Base-by-base conservation (phyloP, 139 green algal species). In the Chlamydomonas eustigma region DNA sequence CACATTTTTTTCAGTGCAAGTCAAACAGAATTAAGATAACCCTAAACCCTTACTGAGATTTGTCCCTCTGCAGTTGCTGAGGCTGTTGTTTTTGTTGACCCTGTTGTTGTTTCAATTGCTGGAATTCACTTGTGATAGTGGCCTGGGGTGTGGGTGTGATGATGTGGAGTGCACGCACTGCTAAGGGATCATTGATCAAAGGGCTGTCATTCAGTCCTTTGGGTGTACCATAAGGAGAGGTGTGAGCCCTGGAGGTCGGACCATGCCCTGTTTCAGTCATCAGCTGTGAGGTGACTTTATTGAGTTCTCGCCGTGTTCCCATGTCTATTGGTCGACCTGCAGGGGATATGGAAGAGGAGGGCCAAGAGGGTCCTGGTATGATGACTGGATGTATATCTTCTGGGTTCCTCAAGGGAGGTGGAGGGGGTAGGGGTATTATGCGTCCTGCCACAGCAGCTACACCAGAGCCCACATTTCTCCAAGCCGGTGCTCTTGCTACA, bases 141-240 rank as follows among this genome's bases (percentile, higher is more conserved):
- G 44, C 12, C 12, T 58, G 12, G 12, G 44, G 44, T 18, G 44
- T 58, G 12, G 44, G 44, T 12, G 44, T 58, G 44, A 58, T 58
- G 12, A 58, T 12, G 44, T 58, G 44, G 12, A 58, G 18, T 28
- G 44, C 44, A 12, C 18, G 44, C 44, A 58, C 18, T 28, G 44
- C 44, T 18, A 28, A 28, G 12, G 44, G 12, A 18, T 58, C 44
- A 58, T 58, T 12, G 12, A 58, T 18, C 44, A 58, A 58, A 58
- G 44, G 44, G 18, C 44, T 58, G 44, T 18, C 44, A 18, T 18
- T 58, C 12, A 58, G 63, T 8, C 63, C n/a, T 77, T 83, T 88
- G 12, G 83, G 83, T 0, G 83, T 88, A 37, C 83, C 83, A 35
- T 77, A 85, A 4, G 83, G 83, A 3, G 76, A 82, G 44, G 69